Evolutionary conservation across 2,329 filamentous ascomycete genomes (phyloP).

Genomic region (Metarhizium anisopliae): DNA sequence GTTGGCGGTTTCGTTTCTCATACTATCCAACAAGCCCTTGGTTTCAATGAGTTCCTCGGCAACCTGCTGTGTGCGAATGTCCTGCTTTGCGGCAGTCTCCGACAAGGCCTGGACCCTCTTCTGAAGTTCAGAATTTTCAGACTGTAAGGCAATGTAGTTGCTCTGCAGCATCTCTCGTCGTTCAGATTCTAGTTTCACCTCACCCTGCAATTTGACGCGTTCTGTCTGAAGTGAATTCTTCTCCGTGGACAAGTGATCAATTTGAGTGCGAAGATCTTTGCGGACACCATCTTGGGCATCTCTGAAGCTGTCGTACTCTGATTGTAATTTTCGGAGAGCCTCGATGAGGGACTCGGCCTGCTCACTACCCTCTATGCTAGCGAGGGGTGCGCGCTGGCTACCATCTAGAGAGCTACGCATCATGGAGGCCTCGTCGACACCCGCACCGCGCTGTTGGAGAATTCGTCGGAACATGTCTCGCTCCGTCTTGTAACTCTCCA

Average conservation of each 20-base stretch:
- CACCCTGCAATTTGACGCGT: conserved; percentile 68
- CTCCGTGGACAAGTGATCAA: conserved; percentile 71
- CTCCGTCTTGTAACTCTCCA: conserved; percentile 90
- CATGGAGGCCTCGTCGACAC: conserved; percentile 55
- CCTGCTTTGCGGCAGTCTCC: conserved; percentile 80
- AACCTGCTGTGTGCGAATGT: conserved; percentile 81
- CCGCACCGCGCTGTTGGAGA: conserved; percentile 60
- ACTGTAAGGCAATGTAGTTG: conserved; percentile 76
- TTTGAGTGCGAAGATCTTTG: conserved; percentile 73
- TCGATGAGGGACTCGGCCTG: conserved; percentile 58
- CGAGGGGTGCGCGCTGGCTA: conserved; percentile 41
- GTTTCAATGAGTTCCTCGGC: conserved; percentile 89
- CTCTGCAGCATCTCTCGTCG: conserved; percentile 83
- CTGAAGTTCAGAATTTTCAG: conserved; percentile 77
- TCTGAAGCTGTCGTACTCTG: conserved; percentile 81
- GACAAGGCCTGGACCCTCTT: conserved; percentile 70
- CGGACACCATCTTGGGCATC: conserved; percentile 78
- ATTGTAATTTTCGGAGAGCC: conserved; percentile 77
- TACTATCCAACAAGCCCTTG: conserved; percentile 70
- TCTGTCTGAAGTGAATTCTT: conserved; percentile 78
- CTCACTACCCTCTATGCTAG: conserved; percentile 47
- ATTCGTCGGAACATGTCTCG: conserved; percentile 96
- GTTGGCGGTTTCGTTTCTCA: conserved; percentile 85
- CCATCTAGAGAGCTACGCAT: conserved; percentile 65
- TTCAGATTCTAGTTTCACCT: conserved; percentile 72